Percentiles rank a stretch among this genome's conserved stretches.
Conservation (phyloP, 139 green algal genomes). For the Micromonas pusilla region DNA sequence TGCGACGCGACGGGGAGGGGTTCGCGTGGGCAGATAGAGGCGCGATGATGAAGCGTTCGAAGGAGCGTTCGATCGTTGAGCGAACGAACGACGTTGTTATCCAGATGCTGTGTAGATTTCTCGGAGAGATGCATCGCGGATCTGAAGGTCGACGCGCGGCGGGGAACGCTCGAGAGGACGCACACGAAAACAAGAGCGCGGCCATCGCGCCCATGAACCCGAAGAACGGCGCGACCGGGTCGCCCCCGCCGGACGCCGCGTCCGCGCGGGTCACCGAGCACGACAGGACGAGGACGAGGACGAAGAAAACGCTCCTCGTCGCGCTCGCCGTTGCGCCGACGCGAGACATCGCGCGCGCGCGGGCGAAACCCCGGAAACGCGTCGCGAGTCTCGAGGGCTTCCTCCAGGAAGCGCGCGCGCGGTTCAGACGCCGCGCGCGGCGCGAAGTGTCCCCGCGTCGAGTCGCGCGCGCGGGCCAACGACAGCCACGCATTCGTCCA, state of each 20-base stretch:
- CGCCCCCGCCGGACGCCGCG: conserved; percentile 19
- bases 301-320: not conserved
- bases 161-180: no score
- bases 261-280: not conserved
- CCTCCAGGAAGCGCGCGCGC: no score
- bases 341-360: no score
- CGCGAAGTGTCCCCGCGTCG: no score
- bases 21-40: not conserved
- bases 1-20: conserved; percentile 41
- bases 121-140: not conserved
- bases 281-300: not conserved
- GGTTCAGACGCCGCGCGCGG: no score
- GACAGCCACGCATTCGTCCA: no score
- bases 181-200: conserved; percentile 94
- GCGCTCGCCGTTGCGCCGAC: no score
- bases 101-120: not conserved
- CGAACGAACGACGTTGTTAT: not conserved
- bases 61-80: no score
- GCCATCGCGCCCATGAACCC: conserved; percentile 92
- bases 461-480: no score
- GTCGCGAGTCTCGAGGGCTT: no score
- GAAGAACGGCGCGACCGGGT: conserved; percentile 79
- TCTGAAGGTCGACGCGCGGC: no score
- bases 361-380: no score
- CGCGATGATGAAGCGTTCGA: not conserved